These are phyloP conservation scores for Coelastrella sp. DNA, from an alignment of 139 green algal species.

Conservation along the genomic window DNA sequence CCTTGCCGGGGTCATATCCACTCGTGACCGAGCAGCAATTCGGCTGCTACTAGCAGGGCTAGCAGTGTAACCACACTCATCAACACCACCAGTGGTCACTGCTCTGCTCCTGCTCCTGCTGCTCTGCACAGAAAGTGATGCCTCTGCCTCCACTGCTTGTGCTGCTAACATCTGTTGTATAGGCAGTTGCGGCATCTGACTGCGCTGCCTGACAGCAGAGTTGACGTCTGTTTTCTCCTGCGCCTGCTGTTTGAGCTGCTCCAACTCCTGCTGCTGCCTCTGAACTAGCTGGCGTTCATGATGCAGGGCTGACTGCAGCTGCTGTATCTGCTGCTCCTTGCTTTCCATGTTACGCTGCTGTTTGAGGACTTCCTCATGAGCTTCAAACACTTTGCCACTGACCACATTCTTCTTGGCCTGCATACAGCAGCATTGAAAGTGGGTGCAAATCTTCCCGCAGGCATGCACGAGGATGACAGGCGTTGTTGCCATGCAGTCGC, in stretches of 20 bases:
- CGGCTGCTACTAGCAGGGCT: slow-evolving; percentile 10
- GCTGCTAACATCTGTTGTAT: slow-evolving; percentile 39
- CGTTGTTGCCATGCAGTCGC: too few species aligned
- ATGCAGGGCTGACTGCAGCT: slow-evolving; percentile 18
- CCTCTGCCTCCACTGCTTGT: slow-evolving; percentile 4
- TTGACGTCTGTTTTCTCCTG: not conserved
- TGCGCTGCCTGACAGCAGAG: not conserved
- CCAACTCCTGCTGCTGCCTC: not conserved
- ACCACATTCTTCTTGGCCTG: slow-evolving; percentile 77
- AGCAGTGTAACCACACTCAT: not conserved
- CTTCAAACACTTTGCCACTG: slow-evolving; percentile 71
- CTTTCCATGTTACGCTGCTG: slow-evolving; percentile 30
- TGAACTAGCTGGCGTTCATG: not conserved
- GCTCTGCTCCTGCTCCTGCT: slow-evolving; percentile 29
- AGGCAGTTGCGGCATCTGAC: slow-evolving; percentile 23
- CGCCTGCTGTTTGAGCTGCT: slow-evolving; percentile 16
- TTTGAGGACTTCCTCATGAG: slow-evolving; percentile 63
- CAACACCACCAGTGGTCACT: not conserved
- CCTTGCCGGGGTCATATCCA: slow-evolving; percentile 18
- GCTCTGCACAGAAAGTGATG: not conserved
- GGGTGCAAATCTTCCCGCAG: not conserved
- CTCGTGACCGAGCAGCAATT: not conserved
- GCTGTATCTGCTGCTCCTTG: slow-evolving; percentile 39
- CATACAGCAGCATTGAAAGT: not conserved
- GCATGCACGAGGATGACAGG: not conserved